A percentile compares a stretch with the other conserved stretches of the same genome.
Evolutionary conservation across 805 yeast genomes (phyloP).

Genomic region (Starmerella floricola): DNA sequence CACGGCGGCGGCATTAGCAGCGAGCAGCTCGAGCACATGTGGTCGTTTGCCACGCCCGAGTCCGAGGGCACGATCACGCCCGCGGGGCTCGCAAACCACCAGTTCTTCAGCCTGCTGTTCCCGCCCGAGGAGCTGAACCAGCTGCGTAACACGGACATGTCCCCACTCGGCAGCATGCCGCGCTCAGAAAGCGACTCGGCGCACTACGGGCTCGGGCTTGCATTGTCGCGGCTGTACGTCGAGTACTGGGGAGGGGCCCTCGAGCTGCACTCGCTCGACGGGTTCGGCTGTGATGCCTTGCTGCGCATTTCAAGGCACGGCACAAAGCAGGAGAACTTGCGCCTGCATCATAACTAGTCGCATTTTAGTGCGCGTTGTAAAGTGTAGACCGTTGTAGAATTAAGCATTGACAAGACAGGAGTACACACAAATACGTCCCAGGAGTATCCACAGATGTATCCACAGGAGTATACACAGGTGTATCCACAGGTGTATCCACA

Average conservation of each 20-base stretch:
- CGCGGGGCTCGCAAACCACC: slow-evolving; percentile 17
- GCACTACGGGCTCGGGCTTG: slow-evolving; percentile 77
- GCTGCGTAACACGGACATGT: not conserved
- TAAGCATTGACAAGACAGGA: no score
- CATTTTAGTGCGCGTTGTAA: no score
- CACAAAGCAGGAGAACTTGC: slow-evolving; percentile 46
- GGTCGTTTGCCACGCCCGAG: slow-evolving; percentile 61
- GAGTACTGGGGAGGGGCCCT: slow-evolving; percentile 95
- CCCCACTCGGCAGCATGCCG: not conserved
- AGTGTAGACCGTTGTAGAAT: no score
- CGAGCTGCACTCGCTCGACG: slow-evolving; percentile 70
- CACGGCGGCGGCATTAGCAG: slow-evolving; percentile 76
- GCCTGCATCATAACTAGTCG: no score
- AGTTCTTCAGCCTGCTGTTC: slow-evolving; percentile 19
- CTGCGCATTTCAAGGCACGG: slow-evolving; percentile 72
- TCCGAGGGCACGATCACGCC: slow-evolving; percentile 10
- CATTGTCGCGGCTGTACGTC: slow-evolving; percentile 84
- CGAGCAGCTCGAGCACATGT: slow-evolving; percentile 46
- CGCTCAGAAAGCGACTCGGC: not conserved
- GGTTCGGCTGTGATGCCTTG: slow-evolving; percentile 84
- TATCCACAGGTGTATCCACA: no score
- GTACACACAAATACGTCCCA: no score
- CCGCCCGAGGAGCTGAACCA: slow-evolving; percentile 16
- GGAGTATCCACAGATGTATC: no score
- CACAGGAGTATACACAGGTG: no score